Conservation (phyloP, 106 monocot species). For the Dendrobium huoshanense region DNA sequence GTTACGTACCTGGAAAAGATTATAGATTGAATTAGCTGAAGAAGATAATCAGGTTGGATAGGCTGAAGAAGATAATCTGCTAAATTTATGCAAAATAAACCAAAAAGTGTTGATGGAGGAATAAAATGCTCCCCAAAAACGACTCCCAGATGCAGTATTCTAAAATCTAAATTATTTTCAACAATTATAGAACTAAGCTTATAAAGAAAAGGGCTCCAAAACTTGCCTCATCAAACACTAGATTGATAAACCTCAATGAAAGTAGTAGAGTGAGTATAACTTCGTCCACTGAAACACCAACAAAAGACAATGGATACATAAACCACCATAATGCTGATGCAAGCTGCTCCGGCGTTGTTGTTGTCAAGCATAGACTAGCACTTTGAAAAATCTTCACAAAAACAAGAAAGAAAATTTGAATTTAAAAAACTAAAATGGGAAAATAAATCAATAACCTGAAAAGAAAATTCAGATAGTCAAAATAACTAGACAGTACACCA, state of each 20-base stretch:
- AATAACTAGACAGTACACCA: background rate
- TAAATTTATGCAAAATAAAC: background rate
- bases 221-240: slow-evolving; percentile 95
- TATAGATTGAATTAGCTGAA: background rate
- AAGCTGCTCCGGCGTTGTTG: slow-evolving; percentile 97
- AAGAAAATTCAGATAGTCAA: background rate
- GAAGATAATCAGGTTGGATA: background rate
- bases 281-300: slow-evolving; percentile 89
- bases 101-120: background rate
- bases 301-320: slow-evolving; percentile 56
- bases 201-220: background rate
- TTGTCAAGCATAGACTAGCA: slow-evolving; percentile 89
- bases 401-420: slow-evolving; percentile 7
- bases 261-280: slow-evolving; percentile 91
- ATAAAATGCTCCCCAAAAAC: background rate
- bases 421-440: background rate
- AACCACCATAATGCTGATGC: slow-evolving; percentile 89
- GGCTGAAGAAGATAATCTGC: background rate
- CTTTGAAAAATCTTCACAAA: slow-evolving; percentile 87
- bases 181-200: background rate
- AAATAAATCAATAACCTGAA: background rate
- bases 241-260: slow-evolving; percentile 96
- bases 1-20: slow-evolving; percentile 67
- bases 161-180: background rate
- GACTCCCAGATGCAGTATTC: background rate